Conservation (phyloP, 805 yeast genomes). For the Teunomyces cretensis region DNA sequence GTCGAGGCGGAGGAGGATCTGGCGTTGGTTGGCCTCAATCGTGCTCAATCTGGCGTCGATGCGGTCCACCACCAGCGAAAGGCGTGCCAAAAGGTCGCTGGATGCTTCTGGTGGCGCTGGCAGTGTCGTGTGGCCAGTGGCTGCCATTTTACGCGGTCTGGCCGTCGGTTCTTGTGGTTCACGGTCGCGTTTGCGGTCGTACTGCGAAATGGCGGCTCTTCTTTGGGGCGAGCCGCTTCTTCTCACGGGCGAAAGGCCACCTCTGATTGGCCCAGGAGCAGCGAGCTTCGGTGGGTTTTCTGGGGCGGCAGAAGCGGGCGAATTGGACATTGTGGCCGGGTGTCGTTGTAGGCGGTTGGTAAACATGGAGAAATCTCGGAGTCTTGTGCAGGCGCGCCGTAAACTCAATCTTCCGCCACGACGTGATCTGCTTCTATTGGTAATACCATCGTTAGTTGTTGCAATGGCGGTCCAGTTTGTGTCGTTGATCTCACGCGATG, state of each 20-base stretch:
- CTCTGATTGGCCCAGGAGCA: not conserved
- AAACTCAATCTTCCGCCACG: not conserved
- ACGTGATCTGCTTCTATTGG: not conserved
- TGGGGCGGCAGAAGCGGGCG: not conserved
- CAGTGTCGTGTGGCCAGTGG: not conserved
- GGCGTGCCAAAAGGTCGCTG: not conserved
- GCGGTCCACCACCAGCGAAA: not conserved
- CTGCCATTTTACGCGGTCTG: not conserved
- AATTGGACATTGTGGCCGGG: not conserved
- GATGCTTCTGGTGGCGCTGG: not conserved
- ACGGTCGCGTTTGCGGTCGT: conserved; percentile 5
- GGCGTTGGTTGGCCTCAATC: conserved; percentile 3
- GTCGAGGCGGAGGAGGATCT: not conserved
- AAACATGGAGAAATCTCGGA: not conserved
- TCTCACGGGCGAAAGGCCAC: conserved; percentile 8
- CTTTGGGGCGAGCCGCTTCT: conserved; percentile 11
- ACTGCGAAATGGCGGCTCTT: conserved; percentile 6
- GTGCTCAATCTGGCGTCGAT: conserved; percentile 1
- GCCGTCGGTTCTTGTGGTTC: too few relatives aligned
- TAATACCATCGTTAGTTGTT: too few relatives aligned
- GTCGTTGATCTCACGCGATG: conserved; percentile 56
- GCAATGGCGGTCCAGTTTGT: conserved; percentile 44
- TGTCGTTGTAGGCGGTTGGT: too few relatives aligned
- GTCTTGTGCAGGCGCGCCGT: not conserved
- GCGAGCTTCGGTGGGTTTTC: not conserved